Evolutionary conservation across 2,329 filamentous ascomycete genomes (phyloP).

Genomic region (Stemphylium beticola): DNA sequence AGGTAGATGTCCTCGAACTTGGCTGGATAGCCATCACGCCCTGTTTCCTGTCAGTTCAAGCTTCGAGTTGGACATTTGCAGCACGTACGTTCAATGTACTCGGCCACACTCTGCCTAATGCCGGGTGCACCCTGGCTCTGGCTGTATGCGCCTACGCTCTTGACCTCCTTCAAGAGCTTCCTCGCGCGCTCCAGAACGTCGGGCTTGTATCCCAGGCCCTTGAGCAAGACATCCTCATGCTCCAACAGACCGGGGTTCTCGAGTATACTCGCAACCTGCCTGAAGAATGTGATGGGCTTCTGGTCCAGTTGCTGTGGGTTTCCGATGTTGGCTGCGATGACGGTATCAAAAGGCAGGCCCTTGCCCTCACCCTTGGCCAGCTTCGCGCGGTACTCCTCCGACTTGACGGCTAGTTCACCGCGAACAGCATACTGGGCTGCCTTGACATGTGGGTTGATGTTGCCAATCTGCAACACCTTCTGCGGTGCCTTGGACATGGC

Average conservation of each 20-base stretch:
- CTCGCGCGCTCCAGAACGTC: conserved; percentile 87
- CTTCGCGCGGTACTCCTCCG: conserved; percentile 83
- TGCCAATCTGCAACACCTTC: conserved; percentile 71
- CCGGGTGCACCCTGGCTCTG: conserved; percentile 87
- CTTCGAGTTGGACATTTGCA: no score
- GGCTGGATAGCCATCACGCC: conserved; percentile 85
- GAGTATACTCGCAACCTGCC: conserved; percentile 89
- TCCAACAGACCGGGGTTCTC: conserved; percentile 89
- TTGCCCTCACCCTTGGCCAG: conserved; percentile 66
- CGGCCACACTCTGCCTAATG: conserved; percentile 87
- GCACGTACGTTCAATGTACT: conserved; percentile 81
- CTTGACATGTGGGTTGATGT: conserved; percentile 90
- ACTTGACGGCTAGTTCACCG: conserved; percentile 91
- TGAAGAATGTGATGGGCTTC: conserved; percentile 99
- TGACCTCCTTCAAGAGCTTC: conserved; percentile 79
- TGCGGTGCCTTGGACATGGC: conserved; percentile 53
- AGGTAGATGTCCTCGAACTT: conserved; percentile 85
- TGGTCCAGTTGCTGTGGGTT: conserved; percentile 99
- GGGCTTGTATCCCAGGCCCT: conserved; percentile 80
- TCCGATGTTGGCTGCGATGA: conserved; percentile 98
- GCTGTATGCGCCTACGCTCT: conserved; percentile 95
- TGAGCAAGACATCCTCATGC: conserved; percentile 78
- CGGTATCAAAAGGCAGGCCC: conserved; percentile 80
- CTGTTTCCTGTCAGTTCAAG: conserved; percentile 51
- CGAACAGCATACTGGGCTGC: conserved; percentile 95